Evolutionary conservation across 1,284 basidiomycete genomes (phyloP), one percentile per base, ranked within the genome.

Genomic region (Sporisorium iseilematis-ciliati): DNA sequence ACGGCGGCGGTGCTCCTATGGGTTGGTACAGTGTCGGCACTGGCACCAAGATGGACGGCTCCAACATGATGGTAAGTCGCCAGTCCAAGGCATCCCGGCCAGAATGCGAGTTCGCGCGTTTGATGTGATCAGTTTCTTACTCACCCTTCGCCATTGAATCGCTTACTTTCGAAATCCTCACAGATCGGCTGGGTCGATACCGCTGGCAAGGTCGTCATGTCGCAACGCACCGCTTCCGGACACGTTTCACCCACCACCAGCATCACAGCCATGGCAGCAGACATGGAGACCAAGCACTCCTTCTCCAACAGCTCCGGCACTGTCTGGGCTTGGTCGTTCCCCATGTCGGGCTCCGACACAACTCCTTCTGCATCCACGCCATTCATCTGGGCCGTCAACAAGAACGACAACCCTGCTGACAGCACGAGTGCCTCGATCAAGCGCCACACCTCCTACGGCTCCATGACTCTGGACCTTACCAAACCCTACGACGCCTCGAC

Each of bases 151-250:
- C 35, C 35, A 16, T 18, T 18, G 26, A 11, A 11, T 38, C 31
- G 23, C n/a, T 31, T 20, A 16, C 46, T 12, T 3, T n/a, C 41
- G 20, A 11, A 18, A 18, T 16, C n/a, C n/a, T 54, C 41, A 8
- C 62, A 78, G 76, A 89, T 92, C 49, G 88, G 89, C 84, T 92
- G 91, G 91, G 85, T 88, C 7, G 90, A 90, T 77, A 81, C 84
- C 12, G 88, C 89, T 68, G 88, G 88, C 8, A 84, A 87, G 2
- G 86, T 90, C 46, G 90, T 89, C 11, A 84, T 91, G 31, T 90
- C 90, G 14, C 91, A 91, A 79, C 88, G 91, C 33, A 89, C 91
- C 0, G 88, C 91, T 55, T 25, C 54, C 4, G 74, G 74, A 8
- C 74, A 77, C 25, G 80, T 85, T 0, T 86, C 87, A 86, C 91